Evolutionary conservation across 2,329 filamentous ascomycete species (phyloP).

Genomic region (Neofusicoccum sp.): DNA sequence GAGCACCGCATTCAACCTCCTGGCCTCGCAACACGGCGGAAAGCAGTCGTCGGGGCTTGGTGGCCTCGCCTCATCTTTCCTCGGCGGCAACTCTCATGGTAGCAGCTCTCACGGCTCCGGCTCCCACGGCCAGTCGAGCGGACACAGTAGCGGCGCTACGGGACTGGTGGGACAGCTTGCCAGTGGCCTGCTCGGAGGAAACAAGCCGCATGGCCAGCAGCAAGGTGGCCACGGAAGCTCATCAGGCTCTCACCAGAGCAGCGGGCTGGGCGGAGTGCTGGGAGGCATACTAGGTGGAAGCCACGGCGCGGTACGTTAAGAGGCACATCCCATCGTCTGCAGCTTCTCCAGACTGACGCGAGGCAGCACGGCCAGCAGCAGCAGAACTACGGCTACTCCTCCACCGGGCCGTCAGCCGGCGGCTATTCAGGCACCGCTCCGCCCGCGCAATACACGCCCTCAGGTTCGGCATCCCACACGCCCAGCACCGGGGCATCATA

Average conservation of each 20-base stretch:
- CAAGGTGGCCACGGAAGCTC: constrained; percentile 35
- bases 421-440: constrained; percentile 64
- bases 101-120: constrained; percentile 14
- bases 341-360: not conserved
- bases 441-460: constrained; percentile 53
- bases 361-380: constrained; percentile 24
- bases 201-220: constrained; percentile 33
- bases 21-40: constrained; percentile 10
- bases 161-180: constrained; percentile 55
- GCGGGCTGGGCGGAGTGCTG: constrained; percentile 31
- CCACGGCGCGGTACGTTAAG: constrained; percentile 31
- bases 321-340: not conserved
- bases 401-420: constrained; percentile 48
- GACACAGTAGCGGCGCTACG: constrained; percentile 20
- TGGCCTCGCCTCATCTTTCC: constrained; percentile 18
- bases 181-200: constrained; percentile 44
- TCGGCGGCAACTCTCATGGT: constrained; percentile 14
- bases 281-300: constrained; percentile 36
- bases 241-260: constrained; percentile 13
- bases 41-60: constrained; percentile 18
- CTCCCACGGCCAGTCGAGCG: not conserved
- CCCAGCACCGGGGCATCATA: constrained; percentile 9
- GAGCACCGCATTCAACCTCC: constrained; percentile 18
- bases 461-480: constrained; percentile 12
- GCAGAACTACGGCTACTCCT: constrained; percentile 63